Base-by-base conservation (phyloP, 2,329 filamentous ascomycete species). In the Fusarium ambrosium region DNA sequence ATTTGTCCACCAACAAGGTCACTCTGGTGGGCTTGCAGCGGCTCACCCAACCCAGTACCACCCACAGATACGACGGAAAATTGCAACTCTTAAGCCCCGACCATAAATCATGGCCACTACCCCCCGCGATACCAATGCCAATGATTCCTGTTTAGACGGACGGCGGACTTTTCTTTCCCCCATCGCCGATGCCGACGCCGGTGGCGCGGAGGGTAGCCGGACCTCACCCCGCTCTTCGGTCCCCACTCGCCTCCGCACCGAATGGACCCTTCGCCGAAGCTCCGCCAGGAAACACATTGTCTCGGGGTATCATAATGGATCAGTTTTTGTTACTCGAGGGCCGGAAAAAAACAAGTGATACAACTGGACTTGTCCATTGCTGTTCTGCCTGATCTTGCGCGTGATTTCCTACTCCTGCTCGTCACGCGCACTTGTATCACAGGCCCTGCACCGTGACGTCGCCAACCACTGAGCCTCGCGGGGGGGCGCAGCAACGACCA, bases 371-470 rank as follows among this genome's bases (percentile, higher is more conserved):
- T 13, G 10, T 9, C 6, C 2, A 11, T 4, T 53, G n/a, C 4
- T 8, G 9, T 0, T 2, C 48, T 53, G 18, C 20, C 18, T n/a
- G 4, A 18, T 6, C 10, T 32, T 4, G 6, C 48, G 27, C 48
- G 48, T 55, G 48, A 55, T 34, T 55, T 32, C 27, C 4, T 8
- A 4, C 24, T 14, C 18, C 48, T 34, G 24, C 4, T 18, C 27
- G 48, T 55, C 48, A 55, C 48, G 48, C 48, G 48, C 48, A 53
- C 27, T 9, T 51, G 45, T 51, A 51, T 51, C 45, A 51, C 45
- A 51, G 48, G 9, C 48, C 24, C 48, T 53, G 48, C 48, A 53
- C 48, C 48, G 48, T 55, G 48, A 55, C 48, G 48, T 55, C 48
- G 48, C 27, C 27, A 55, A 55, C 27, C 10, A 53, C 48, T 32